These are phyloP conservation scores for Penicillium griseofulvum DNA, from an alignment of 2,329 filamentous ascomycete genomes.

Conservation along the genomic window DNA sequence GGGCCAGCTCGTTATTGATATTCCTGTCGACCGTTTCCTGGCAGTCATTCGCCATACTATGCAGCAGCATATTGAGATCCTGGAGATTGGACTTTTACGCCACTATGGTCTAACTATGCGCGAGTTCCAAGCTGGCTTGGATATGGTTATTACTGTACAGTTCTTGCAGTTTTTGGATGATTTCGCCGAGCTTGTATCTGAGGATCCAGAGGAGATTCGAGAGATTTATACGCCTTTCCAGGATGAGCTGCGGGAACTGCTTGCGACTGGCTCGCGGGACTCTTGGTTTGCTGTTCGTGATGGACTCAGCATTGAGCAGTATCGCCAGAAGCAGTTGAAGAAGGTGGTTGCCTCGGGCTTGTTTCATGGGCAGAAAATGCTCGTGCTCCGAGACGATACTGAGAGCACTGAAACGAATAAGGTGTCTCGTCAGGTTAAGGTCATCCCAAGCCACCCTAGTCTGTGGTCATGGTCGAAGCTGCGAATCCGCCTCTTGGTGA, in stretches of 20 bases:
- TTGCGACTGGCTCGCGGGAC: constrained; percentile 27
- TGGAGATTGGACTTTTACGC: constrained; percentile 26
- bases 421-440: background rate
- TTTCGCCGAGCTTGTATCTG: constrained; percentile 20
- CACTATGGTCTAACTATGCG: constrained; percentile 19
- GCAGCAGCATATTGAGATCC: constrained; percentile 9
- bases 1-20: constrained; percentile 22
- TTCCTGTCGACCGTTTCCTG: constrained; percentile 22
- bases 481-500: background rate
- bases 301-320: constrained; percentile 1
- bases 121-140: constrained; percentile 28
- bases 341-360: background rate
- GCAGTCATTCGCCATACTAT: constrained; percentile 23
- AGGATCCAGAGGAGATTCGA: constrained; percentile 6
- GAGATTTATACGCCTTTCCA: constrained; percentile 14
- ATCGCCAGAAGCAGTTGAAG: constrained; percentile 7
- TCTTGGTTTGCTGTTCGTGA: constrained; percentile 26
- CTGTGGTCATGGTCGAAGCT: background rate
- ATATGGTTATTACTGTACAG: constrained; percentile 31
- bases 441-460: background rate
- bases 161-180: constrained; percentile 34
- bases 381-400: background rate
- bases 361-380: background rate
- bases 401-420: background rate
- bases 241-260: constrained; percentile 25